phyloP scores from a whole-genome alignment of 2,329 filamentous ascomycete species.

The Grosmannia serpens region DNA sequence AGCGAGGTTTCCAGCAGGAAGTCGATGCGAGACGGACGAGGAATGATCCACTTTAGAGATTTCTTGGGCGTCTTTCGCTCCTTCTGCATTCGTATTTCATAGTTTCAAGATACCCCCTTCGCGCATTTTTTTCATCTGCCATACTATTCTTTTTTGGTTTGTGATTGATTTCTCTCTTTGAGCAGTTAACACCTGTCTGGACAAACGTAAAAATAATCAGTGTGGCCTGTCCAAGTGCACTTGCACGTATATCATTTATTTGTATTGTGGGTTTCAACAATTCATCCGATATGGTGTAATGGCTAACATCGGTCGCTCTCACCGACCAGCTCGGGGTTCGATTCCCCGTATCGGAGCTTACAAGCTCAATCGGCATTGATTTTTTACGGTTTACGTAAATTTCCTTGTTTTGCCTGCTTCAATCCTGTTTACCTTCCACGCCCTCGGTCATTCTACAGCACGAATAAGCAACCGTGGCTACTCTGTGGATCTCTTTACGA shows the following conservation, averaged over 20 bases:
- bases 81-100: not conserved
- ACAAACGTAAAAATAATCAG: too few species aligned
- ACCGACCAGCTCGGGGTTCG: constrained; percentile 10
- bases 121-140: not conserved
- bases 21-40: not conserved
- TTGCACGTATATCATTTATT: not conserved
- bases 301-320: constrained; percentile 10
- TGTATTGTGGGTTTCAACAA: not conserved
- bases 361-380: not conserved
- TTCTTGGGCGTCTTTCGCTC: not conserved
- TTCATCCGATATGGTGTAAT: constrained; percentile 9
- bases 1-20: not conserved
- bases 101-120: not conserved
- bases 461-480: too few species aligned
- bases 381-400: not conserved
- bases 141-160: not conserved
- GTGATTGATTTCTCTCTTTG: too few species aligned
- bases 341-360: constrained; percentile 9
- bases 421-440: not conserved
- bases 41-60: not conserved
- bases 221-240: too few species aligned
- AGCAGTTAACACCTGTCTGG: too few species aligned
- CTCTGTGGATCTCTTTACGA: too few species aligned
- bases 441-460: not conserved
- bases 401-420: not conserved